phyloP scores from a whole-genome alignment of 2,329 filamentous ascomycete species.

The Ceratocystis colombiana region DNA sequence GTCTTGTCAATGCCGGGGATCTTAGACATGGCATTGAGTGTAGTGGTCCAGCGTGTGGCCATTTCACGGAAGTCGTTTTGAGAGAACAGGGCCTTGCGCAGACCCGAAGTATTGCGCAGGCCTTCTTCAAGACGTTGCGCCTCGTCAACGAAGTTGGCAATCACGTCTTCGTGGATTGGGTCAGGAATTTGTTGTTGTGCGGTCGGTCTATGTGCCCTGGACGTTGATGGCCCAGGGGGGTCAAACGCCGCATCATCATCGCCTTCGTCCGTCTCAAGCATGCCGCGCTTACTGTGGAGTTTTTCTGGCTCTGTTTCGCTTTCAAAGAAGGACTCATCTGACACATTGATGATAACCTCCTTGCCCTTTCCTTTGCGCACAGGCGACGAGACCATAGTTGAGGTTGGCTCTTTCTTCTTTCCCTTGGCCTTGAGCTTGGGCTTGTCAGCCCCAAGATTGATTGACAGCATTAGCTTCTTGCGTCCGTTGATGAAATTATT shows the following conservation, averaged over 20 bases:
- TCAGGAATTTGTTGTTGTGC: constrained; percentile 36
- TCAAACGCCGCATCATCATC: constrained; percentile 41
- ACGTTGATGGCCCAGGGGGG: constrained; percentile 30
- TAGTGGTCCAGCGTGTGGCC: constrained; percentile 58
- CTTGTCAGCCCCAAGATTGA: constrained; percentile 33
- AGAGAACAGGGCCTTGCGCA: constrained; percentile 54
- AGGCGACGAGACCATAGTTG: constrained; percentile 47
- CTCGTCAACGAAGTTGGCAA: constrained; percentile 54
- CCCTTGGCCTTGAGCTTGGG: constrained; percentile 33
- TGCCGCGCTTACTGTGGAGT: background rate
- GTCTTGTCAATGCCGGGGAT: constrained; percentile 54
- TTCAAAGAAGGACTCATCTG: constrained; percentile 21
- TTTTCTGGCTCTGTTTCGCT: constrained; percentile 2
- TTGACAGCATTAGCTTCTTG: constrained; percentile 39
- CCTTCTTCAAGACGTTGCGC: constrained; percentile 52
- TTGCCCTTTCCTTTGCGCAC: constrained; percentile 31
- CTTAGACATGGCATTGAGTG: constrained; percentile 48
- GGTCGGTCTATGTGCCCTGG: constrained; percentile 28
- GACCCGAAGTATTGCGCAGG: constrained; percentile 48
- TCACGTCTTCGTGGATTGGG: constrained; percentile 51
- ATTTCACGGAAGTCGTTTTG: constrained; percentile 62
- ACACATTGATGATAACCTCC: constrained; percentile 27
- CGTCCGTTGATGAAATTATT: constrained; percentile 37
- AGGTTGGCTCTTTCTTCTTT: constrained; percentile 33
- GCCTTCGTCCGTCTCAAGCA: constrained; percentile 30